These are phyloP conservation scores for Coemansia sp. DNA, from an alignment of 192 early-diverging fungal genomes.

Conservation along the genomic window DNA sequence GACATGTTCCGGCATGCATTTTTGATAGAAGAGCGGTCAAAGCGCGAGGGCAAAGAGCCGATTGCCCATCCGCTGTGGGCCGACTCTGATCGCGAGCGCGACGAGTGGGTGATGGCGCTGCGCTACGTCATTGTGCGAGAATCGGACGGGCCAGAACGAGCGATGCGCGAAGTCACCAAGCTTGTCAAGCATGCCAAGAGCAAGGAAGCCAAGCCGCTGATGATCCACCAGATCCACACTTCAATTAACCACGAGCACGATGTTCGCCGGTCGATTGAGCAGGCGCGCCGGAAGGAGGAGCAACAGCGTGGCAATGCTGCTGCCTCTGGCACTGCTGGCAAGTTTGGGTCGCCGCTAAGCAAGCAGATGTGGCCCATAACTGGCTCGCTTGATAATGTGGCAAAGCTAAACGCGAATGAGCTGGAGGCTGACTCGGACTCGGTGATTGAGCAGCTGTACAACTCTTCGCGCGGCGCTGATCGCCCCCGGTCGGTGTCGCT, in stretches of 20 bases:
- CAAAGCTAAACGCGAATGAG: conserved; percentile 2
- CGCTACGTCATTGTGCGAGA: conserved; percentile 58
- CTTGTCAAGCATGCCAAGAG: conserved; percentile 38
- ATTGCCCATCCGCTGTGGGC: conserved; percentile 82
- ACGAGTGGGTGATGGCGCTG: conserved; percentile 85
- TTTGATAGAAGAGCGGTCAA: conserved; percentile 75
- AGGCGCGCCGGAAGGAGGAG: conserved; percentile 34
- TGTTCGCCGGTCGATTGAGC: conserved; percentile 45
- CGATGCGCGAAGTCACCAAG: conserved; percentile 45
- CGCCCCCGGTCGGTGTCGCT: conserved; percentile 35
- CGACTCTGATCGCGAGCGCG: conserved; percentile 83
- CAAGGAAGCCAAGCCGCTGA: conserved; percentile 46
- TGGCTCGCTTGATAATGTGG: conserved; percentile 22
- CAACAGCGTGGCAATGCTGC: conserved; percentile 13
- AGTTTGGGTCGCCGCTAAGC: conserved; percentile 44
- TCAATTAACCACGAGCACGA: conserved; percentile 53
- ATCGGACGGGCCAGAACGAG: conserved; percentile 48
- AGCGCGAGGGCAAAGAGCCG: conserved; percentile 62
- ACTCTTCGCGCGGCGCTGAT: background rate
- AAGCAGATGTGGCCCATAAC: conserved; percentile 44
- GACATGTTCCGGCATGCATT: conserved; percentile 82
- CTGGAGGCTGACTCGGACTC: conserved; percentile 11
- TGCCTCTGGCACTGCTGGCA: conserved; percentile 3
- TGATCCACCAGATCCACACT: conserved; percentile 56
- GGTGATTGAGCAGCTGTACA: conserved; percentile 14